Percentiles rank a stretch among this genome's conserved stretches.
phyloP scores from a whole-genome alignment of 2,329 filamentous ascomycete species.

The Sporothrix brasiliensis region DNA sequence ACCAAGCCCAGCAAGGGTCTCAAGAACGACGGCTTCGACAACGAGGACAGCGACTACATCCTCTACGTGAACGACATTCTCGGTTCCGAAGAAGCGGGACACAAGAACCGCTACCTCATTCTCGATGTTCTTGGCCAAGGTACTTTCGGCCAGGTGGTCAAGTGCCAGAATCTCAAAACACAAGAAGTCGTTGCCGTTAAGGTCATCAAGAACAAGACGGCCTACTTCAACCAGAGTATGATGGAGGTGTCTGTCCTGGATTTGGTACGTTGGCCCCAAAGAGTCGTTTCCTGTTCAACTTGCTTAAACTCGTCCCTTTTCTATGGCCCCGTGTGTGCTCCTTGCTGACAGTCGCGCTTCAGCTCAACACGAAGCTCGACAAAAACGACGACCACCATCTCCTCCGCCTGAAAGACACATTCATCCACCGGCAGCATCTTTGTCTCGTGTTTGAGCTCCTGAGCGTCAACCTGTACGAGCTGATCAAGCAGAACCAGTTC shows the following conservation, averaged over 20 bases:
- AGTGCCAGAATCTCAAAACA: conserved; percentile 97
- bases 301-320: neutral
- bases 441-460: conserved; percentile 95
- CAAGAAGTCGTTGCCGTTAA: conserved; percentile 99
- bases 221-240: conserved; percentile 99
- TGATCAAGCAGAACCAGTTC: conserved; percentile 99
- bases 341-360: neutral
- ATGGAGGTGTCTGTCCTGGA: conserved; percentile 99
- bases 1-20: conserved; percentile 98
- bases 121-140: conserved; percentile 95
- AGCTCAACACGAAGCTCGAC: conserved; percentile 98
- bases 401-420: conserved; percentile 91
- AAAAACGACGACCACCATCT: conserved; percentile 99
- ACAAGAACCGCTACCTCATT: conserved; percentile 98
- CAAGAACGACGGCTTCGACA: conserved; percentile 99
- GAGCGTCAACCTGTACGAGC: conserved; percentile 95
- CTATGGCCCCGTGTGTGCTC: neutral
- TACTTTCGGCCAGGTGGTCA: conserved; percentile 97
- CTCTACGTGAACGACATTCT: conserved; percentile 98
- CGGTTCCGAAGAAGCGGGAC: conserved; percentile 94
- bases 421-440: conserved; percentile 95
- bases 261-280: conserved; percentile 61
- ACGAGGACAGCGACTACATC: conserved; percentile 99
- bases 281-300: neutral
- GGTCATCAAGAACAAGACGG: conserved; percentile 98